These are phyloP conservation scores for Pachysandra terminalis DNA, from an alignment of 164 flowering plant genomes.

Conservation along the genomic window DNA sequence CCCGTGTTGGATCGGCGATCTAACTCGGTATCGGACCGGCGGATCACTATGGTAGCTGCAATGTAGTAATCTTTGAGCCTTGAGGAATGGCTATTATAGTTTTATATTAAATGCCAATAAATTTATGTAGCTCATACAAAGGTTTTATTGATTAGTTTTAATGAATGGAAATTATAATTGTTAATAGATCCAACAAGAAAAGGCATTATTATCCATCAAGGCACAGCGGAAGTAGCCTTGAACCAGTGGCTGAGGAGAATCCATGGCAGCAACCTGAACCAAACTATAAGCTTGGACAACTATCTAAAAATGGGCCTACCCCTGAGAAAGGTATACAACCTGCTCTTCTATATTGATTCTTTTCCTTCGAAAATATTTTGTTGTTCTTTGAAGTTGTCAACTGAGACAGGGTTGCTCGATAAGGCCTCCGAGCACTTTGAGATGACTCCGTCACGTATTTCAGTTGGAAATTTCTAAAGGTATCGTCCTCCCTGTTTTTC, in stretches of 20 bases:
- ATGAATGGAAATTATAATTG: neutral
- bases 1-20: no score
- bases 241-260: constrained; percentile 66
- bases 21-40: no score
- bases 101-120: neutral
- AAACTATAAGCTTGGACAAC: constrained; percentile 44
- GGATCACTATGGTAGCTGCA: no score
- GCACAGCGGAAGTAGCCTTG: constrained; percentile 48
- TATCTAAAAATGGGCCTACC: constrained; percentile 39
- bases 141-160: neutral
- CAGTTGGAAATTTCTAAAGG: no score
- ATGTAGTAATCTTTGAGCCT: neutral
- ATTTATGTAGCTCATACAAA: neutral
- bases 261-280: constrained; percentile 37
- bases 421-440: no score
- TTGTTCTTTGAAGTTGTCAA: no score
- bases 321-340: constrained; percentile 47
- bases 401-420: no score
- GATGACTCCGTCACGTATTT: no score
- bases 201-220: constrained; percentile 49
- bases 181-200: constrained; percentile 46
- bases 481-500: no score
- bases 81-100: neutral
- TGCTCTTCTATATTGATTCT: no score
- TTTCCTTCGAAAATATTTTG: no score